Base-by-base conservation (phyloP, 768 basidiomycete species). In the Epithele typhae region DNA sequence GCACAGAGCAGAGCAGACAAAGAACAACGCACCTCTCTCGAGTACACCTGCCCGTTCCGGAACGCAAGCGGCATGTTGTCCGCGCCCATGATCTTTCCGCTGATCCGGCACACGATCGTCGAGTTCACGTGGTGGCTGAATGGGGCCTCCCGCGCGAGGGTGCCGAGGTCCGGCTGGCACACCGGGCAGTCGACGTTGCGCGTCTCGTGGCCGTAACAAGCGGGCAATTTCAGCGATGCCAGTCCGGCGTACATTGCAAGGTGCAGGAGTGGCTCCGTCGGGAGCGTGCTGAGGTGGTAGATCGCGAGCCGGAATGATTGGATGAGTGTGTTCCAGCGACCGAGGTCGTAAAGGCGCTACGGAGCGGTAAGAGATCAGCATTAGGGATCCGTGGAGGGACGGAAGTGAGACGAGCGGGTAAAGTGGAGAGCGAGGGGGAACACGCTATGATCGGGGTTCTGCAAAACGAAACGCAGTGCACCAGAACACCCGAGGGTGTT, bases 51-150 rank as follows among this genome's bases (percentile, higher is more conserved):
- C 15, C 95, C 94, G 19, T 43, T 43, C 2, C 92, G 87, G 56
- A 96, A 90, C 11, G 82, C 86, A 83, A 96, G 78, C 0, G 94
- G 92, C 74, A 86, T 83, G 57, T 94, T 94, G 61, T 92, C 83
- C 54, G 83, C 93, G 58, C 96, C 88, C 86, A 98, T 95, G 46
- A 98, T 93, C 63, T 84, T 83, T 21, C 95, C 93, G 52, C 79
- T 92, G 59, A 97, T 76, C 43, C 82, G 69, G 61, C 96, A 98
- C 14, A 98, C 94, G 45, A 99, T 90, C 0, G 91, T 95, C 18
- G 92, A 95, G 60, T 95, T 97, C 33, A 86, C 82, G 62, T 98
- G 93, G 68, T 98, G 94, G 55, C 88, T 90, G 61, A 79, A 83
- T 1, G 96, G 94, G 0, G 97, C 92, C 53, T 92, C 89, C 46